Evolutionary conservation across 2,329 filamentous ascomycete species (phyloP), one percentile per base, ranked within the genome.

Genomic region (Dothistroma septosporum): DNA sequence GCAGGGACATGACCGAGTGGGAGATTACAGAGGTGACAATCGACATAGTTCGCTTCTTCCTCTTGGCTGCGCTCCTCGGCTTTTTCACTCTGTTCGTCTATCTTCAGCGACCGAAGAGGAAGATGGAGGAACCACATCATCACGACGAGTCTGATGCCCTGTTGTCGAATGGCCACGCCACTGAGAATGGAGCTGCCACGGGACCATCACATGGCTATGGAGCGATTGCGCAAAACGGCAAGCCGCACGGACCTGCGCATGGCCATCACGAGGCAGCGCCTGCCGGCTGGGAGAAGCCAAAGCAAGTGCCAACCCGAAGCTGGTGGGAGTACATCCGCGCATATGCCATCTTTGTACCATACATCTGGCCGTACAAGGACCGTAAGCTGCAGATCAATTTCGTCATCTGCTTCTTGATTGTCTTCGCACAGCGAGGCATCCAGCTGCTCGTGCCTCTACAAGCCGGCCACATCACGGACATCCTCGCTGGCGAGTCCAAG

Each of bases 291-390:
- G 95, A 95, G 74, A 88, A 93, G 68, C 92, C 92, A 1, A 88
- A 89, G 41, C 93, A 91, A 65, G 84, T 91, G 9, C 92, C 91
- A 2, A 89, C 90, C 68, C 91, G 90, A 67, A 94, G 87, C 56
- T 99, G 94, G 94, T 96, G 90, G 86, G 92, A 97, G 73, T 99
- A 99, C 74, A 80, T 97, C 62, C 87, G 88, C 65, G 92, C 93
- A 50, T 99, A 97, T 75, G 90, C 88, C 12, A 81, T 97, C 55
- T 96, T 99, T 77, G 95, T 97, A 74, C 93, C 92, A 0, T 99
- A 97, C 73, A 85, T 97, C 61, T 99, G 94, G 94, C 94, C 94
- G 0, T 89, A 87, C 70, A 93, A 93, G 71, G 87, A 91, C 55
- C 78, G 82, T 41, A 83, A 81, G 65, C 80, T 99, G 58, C 88